Evolutionary conservation across 2,329 filamentous ascomycete species (phyloP).

Genomic region (Parastagonospora nodorum): DNA sequence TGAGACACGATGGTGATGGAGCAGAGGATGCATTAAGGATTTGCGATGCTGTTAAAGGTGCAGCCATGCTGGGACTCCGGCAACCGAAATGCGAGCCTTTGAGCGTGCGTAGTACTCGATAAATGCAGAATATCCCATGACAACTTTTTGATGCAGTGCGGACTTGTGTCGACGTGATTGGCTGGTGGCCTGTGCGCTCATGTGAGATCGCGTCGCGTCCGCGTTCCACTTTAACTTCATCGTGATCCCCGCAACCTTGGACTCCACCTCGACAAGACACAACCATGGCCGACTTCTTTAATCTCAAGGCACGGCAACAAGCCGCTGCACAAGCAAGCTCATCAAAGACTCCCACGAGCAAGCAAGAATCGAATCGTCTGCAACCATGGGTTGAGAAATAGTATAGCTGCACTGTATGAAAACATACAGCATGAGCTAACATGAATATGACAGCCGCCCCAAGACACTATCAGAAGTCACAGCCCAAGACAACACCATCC

Average conservation of each 20-base stretch:
- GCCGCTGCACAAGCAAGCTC: slow-evolving; percentile 75
- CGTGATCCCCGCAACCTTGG: slow-evolving; percentile 11
- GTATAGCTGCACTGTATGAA: slow-evolving; percentile 55
- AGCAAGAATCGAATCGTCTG: slow-evolving; percentile 67
- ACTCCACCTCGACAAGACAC: slow-evolving; percentile 7
- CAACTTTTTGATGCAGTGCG: slow-evolving; percentile 1
- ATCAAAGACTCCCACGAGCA: slow-evolving; percentile 66
- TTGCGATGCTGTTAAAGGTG: no score
- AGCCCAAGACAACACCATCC: slow-evolving; percentile 95
- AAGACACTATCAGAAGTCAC: slow-evolving; percentile 94
- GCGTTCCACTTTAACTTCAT: slow-evolving; percentile 37
- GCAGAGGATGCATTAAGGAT: no score
- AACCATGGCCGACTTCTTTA: slow-evolving; percentile 89
- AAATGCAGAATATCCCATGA: slow-evolving; percentile 10
- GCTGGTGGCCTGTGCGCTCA: slow-evolving; percentile 21
- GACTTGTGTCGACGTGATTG: slow-evolving; percentile 16
- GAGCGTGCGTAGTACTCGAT: neutral
- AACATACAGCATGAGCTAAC: slow-evolving; percentile 12
- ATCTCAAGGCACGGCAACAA: slow-evolving; percentile 81
- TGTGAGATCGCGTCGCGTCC: slow-evolving; percentile 42
- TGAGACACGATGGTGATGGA: neutral
- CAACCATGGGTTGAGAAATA: slow-evolving; percentile 99
- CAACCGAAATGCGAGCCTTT: no score
- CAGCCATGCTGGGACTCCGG: no score
- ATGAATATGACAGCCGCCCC: slow-evolving; percentile 68